Evolutionary conservation across 768 basidiomycete species (phyloP).

Genomic region (Mycena latifolia): DNA sequence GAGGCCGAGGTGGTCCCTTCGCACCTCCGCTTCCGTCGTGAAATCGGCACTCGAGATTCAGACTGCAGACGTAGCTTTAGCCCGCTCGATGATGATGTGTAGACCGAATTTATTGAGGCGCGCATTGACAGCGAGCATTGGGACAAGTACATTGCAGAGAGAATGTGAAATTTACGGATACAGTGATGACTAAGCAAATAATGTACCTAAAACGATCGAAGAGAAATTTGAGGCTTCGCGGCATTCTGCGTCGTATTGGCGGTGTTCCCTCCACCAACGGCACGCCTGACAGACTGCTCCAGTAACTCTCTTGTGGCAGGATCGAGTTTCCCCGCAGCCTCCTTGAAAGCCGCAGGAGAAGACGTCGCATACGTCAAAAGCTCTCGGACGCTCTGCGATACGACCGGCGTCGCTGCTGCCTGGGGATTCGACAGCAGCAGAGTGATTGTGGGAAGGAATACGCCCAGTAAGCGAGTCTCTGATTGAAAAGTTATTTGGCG

Average conservation of each 20-base stretch:
- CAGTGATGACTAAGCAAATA: conserved; percentile 7
- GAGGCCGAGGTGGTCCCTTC: conserved; percentile 30
- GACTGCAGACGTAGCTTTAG: background rate
- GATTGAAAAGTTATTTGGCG: conserved; percentile 22
- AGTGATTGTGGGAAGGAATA: conserved; percentile 82
- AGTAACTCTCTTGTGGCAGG: conserved; percentile 67
- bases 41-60: background rate
- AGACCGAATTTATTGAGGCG: background rate
- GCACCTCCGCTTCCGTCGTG: conserved; percentile 27
- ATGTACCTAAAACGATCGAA: conserved; percentile 71
- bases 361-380: conserved; percentile 79
- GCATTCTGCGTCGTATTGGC: conserved; percentile 45
- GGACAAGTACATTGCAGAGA: conserved; percentile 13
- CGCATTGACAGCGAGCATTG: background rate
- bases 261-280: conserved; percentile 64
- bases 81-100: background rate
- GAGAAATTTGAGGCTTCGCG: conserved; percentile 82
- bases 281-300: conserved; percentile 84
- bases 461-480: conserved; percentile 77
- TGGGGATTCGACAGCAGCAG: conserved; percentile 73
- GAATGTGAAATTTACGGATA: conserved; percentile 13
- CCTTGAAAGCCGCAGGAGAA: conserved; percentile 85
- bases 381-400: conserved; percentile 72
- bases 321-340: conserved; percentile 80
- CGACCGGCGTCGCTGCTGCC: conserved; percentile 57